Conservation (phyloP, 192 early-diverging fungal genomes). For the Backusella sp. region DNA sequence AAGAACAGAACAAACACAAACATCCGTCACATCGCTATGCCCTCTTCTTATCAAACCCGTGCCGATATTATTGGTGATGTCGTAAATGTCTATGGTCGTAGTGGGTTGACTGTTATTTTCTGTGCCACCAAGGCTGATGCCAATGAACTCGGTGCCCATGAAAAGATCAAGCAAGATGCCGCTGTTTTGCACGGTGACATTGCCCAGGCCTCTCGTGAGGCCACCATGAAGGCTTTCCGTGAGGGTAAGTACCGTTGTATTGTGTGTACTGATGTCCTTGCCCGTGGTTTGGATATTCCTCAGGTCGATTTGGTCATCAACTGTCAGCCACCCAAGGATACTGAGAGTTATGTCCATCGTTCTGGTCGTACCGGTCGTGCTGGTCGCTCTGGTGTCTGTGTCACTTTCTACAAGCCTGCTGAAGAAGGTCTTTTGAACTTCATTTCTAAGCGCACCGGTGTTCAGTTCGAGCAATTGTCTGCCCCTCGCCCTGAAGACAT, state of each 20-base stretch:
- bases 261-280: slow-evolving; percentile 93
- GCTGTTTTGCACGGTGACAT: slow-evolving; percentile 88
- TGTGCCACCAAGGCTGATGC: slow-evolving; percentile 93
- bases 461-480: slow-evolving; percentile 74
- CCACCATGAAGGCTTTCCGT: slow-evolving; percentile 81
- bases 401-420: slow-evolving; percentile 89
- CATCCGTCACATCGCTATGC: slow-evolving; percentile 83
- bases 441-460: slow-evolving; percentile 78
- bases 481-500: slow-evolving; percentile 93
- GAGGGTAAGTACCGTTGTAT: slow-evolving; percentile 84
- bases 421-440: slow-evolving; percentile 81
- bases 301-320: slow-evolving; percentile 98
- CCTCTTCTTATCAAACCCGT: slow-evolving; percentile 86
- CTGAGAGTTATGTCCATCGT: slow-evolving; percentile 94
- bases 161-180: slow-evolving; percentile 73
- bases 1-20: slow-evolving; percentile 89
- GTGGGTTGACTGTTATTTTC: slow-evolving; percentile 88
- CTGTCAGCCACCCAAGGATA: slow-evolving; percentile 90
- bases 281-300: slow-evolving; percentile 95
- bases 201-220: slow-evolving; percentile 74
- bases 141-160: slow-evolving; percentile 76
- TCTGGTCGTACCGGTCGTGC: slow-evolving; percentile 95
- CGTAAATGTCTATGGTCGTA: slow-evolving; percentile 84
- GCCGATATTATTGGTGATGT: slow-evolving; percentile 93
- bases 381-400: slow-evolving; percentile 81